Percentiles rank a stretch among this genome's conserved stretches.
Evolutionary conservation across 208 protist genomes (phyloP).

Genomic region (Crithidia brevicula): DNA sequence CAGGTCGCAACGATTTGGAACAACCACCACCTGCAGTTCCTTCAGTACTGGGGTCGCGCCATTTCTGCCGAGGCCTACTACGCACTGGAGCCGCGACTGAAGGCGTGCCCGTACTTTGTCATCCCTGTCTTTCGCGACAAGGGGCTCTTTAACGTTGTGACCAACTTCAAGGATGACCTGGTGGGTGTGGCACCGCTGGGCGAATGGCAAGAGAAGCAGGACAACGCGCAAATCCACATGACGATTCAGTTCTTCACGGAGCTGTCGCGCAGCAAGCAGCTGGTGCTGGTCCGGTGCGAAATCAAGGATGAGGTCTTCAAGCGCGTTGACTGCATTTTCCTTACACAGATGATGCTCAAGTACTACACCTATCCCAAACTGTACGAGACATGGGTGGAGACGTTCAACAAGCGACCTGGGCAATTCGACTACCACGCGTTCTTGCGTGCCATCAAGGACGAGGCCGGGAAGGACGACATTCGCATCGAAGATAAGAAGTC

Average conservation of each 20-base stretch:
- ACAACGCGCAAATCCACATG: slow-evolving; percentile 87
- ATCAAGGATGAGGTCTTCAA: slow-evolving; percentile 93
- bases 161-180: slow-evolving; percentile 90
- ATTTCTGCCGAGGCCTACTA: slow-evolving; percentile 85
- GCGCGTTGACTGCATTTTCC: slow-evolving; percentile 87
- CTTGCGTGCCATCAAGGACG: slow-evolving; percentile 91
- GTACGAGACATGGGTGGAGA: slow-evolving; percentile 90
- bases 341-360: slow-evolving; percentile 91
- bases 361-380: slow-evolving; percentile 89
- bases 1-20: slow-evolving; percentile 89
- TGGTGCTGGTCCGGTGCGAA: slow-evolving; percentile 91
- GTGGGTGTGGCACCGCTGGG: slow-evolving; percentile 84
- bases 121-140: slow-evolving; percentile 92
- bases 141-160: slow-evolving; percentile 93
- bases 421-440: slow-evolving; percentile 91
- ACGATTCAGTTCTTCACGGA: slow-evolving; percentile 95
- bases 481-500: slow-evolving; percentile 89
- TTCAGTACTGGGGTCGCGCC: slow-evolving; percentile 91
- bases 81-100: slow-evolving; percentile 82
- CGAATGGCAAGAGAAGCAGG: slow-evolving; percentile 92
- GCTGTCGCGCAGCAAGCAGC: slow-evolving; percentile 76
- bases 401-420: slow-evolving; percentile 86
- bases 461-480: slow-evolving; percentile 86
- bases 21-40: slow-evolving; percentile 85
- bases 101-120: slow-evolving; percentile 89